A percentile compares a stretch with the other conserved stretches of the same genome.
These are phyloP conservation scores for Torulaspora gathmanii DNA, from an alignment of 805 yeast genomes.

Conservation along the genomic window DNA sequence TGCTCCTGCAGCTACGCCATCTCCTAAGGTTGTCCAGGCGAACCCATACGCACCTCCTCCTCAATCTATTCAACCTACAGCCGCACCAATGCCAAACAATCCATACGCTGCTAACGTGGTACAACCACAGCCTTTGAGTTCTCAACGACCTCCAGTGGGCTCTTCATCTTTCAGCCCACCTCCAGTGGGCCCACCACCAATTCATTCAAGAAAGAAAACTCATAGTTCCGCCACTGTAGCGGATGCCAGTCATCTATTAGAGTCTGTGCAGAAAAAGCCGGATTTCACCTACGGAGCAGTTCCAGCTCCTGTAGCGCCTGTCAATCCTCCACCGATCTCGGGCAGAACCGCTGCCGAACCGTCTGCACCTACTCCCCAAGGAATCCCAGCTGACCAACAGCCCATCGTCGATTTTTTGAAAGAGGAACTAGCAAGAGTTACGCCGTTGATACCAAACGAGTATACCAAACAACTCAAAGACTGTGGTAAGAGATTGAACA, in stretches of 20 bases:
- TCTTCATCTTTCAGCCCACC: slow-evolving; percentile 22
- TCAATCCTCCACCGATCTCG: slow-evolving; percentile 15
- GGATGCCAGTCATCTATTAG: slow-evolving; percentile 23
- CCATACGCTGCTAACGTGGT: slow-evolving; percentile 17
- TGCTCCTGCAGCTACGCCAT: slow-evolving; percentile 26
- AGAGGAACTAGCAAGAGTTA: slow-evolving; percentile 52
- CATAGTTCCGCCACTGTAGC: slow-evolving; percentile 20
- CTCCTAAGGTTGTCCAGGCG: slow-evolving; percentile 8
- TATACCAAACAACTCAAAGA: slow-evolving; percentile 70
- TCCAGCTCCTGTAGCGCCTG: slow-evolving; percentile 21
- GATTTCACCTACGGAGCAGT: slow-evolving; percentile 24
- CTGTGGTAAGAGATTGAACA: slow-evolving; percentile 73
- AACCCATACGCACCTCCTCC: slow-evolving; percentile 38
- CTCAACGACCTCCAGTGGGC: slow-evolving; percentile 19
- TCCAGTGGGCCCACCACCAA: slow-evolving; percentile 37
- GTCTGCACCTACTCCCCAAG: slow-evolving; percentile 28
- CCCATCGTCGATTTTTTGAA: slow-evolving; percentile 58
- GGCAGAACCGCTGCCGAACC: slow-evolving; percentile 5
- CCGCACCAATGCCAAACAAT: slow-evolving; percentile 11
- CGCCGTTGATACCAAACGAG: slow-evolving; percentile 71
- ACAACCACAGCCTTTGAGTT: slow-evolving; percentile 16
- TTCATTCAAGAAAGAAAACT: slow-evolving; percentile 21
- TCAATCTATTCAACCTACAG: slow-evolving; percentile 6
- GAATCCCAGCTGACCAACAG: slow-evolving; percentile 53
- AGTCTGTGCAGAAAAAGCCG: slow-evolving; percentile 17